Base-by-base conservation (phyloP, 768 basidiomycete species). In the Boletus edulis region DNA sequence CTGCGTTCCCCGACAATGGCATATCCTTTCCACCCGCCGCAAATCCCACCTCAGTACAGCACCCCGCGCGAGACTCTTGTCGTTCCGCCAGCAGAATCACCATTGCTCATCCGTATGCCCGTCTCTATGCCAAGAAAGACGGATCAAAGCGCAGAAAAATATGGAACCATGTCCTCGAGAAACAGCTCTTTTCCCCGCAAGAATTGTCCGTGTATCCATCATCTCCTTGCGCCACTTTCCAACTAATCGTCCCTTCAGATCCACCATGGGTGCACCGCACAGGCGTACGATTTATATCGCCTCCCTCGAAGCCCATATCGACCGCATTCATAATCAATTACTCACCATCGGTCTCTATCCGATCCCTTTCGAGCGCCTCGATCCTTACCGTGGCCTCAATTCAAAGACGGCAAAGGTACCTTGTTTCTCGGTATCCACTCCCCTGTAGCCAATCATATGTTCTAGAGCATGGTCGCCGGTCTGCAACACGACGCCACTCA, bases 81-180 rank as follows among this genome's bases (percentile, higher is more conserved):
- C 67, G 68, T 22, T 51, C 66, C 5, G 52, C 60, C 1, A 18
- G 34, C 32, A 65, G 70, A 24, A 66, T 73, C 46, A 65, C 70
- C 54, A 77, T 87, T 52, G 72, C 79, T 0, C 86, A 87, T 56
- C 87, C 87, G 0, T 89, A 89, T 57, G 84, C 87, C 6, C 82
- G 87, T 52, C 77, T 88, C 11, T 80, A 82, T 58, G 84, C 84
- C 4, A 84, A 83, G 65, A 83, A 83, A 44, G 78, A 81, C 46
- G 79, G 79, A 46, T 76, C 79, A 6, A 89, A 89, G 69, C 81
- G 85, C 4, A 79, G 87, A 17, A 86, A 83, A 64, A 86, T 87
- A 15, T 91, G 89, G 89, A 86, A 85, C 46, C 89, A 89, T 58
- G 81, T 83, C 1, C 79, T 89, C 54, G 89, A 91, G 69, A 89